Evolutionary conservation across 768 basidiomycete species (phyloP), one percentile per base, ranked within the genome.

Genomic region (Hericium erinaceus): DNA sequence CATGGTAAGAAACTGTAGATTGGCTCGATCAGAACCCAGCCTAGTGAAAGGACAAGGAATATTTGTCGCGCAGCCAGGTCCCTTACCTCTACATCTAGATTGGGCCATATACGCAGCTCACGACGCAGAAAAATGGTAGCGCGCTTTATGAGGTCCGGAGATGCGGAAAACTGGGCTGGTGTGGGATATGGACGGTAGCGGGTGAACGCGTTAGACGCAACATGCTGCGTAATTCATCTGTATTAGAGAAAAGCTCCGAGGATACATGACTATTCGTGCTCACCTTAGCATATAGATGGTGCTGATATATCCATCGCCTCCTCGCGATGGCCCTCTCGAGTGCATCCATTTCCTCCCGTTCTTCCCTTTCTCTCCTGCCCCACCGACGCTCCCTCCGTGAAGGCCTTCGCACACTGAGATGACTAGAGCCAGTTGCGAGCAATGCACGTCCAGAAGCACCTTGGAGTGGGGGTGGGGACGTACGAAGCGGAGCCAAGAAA

Each of bases 161-260:
- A 89, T 1, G 85, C 80, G 11, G 90, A 60, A 63, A 98, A 92
- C 65, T 92, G 91, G 3, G 85, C 72, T 0, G 94, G 92, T 0
- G 84, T 85, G n/a, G 94, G 93, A 62, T 82, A 91, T 18, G 94
- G 93, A n/a, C 84, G 83, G 69, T 89, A 95, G 53, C 87, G 83
- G 4, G 94, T 95, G 64, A 80, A 84, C 1, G 81, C 67, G 65
- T 97, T 98, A 33, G 91, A 92, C 3, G 91, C 94, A 53, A 97
- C 83, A 67, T 98, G 94, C 93, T 97, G 65, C 8, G 46, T 6
- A 6, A 33, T 33, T 33, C 33, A 33, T 6, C 33, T 33, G 33
- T 8, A 10, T 33, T 8, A 33, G 8, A 33, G 33, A 6, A 33
- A 33, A 33, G 6, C 4, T 8, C 33, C 33, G 8, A 33, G 33